A percentile compares a stretch with the other conserved stretches of the same genome.
Evolutionary conservation across 108 stramenopile species (phyloP).

Genomic region (Nitzschia sp.): DNA sequence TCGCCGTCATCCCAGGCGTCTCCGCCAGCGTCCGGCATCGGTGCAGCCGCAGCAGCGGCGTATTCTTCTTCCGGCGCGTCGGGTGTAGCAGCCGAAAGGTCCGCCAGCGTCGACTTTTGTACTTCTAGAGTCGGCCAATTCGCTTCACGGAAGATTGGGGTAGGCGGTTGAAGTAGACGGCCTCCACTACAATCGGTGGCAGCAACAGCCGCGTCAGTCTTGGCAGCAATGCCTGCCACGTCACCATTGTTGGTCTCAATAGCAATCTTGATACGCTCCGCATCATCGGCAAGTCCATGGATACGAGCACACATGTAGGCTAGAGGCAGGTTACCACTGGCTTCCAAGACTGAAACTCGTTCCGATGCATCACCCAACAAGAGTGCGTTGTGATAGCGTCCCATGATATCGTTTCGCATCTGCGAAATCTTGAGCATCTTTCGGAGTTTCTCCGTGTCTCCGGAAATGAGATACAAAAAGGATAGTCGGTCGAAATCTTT

Average conservation of each 20-base stretch:
- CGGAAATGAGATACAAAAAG: slow-evolving; percentile 96
- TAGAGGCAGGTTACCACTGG: slow-evolving; percentile 91
- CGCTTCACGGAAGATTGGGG: slow-evolving; percentile 87
- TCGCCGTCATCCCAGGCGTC: slow-evolving; percentile 61
- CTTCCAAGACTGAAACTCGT: slow-evolving; percentile 92
- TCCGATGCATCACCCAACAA: slow-evolving; percentile 95
- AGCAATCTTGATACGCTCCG: slow-evolving; percentile 87
- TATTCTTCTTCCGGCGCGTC: slow-evolving; percentile 69
- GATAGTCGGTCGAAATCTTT: slow-evolving; percentile 97
- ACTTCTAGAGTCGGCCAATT: slow-evolving; percentile 96
- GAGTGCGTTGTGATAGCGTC: slow-evolving; percentile 96
- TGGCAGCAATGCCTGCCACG: slow-evolving; percentile 76
- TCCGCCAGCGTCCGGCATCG: slow-evolving; percentile 50
- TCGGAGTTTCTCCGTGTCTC: slow-evolving; percentile 93
- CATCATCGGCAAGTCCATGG: slow-evolving; percentile 93
- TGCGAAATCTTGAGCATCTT: slow-evolving; percentile 98
- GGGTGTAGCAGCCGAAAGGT: slow-evolving; percentile 65
- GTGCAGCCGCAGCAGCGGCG: slow-evolving; percentile 46
- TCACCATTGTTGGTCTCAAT: slow-evolving; percentile 88
- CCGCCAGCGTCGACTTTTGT: slow-evolving; percentile 86
- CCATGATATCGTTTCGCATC: slow-evolving; percentile 95
- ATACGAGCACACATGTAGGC: slow-evolving; percentile 92
- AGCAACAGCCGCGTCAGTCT: slow-evolving; percentile 40
- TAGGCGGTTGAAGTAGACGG: slow-evolving; percentile 94
- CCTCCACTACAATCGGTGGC: slow-evolving; percentile 47